Evolutionary conservation across 495 filamentous ascomycete genomes (phyloP).

Genomic region (Lindgomyces ingoldianus): DNA sequence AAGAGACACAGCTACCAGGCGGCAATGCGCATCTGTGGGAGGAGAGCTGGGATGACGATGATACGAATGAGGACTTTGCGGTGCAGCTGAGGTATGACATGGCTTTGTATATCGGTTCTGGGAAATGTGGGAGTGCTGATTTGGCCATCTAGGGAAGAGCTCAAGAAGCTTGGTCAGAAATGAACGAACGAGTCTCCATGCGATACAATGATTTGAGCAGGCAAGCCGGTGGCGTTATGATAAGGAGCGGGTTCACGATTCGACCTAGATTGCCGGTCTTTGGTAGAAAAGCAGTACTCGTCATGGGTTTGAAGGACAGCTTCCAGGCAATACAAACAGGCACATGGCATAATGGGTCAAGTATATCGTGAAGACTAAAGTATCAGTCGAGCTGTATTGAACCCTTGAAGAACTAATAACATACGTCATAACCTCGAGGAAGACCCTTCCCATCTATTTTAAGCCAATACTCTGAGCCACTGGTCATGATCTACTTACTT

Average conservation of each 20-base stretch:
- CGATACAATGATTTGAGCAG: neutral
- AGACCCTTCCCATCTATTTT: conserved; percentile 33
- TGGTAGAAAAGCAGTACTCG: too few species aligned
- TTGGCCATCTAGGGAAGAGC: conserved; percentile 69
- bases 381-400: conserved; percentile 12
- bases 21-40: conserved; percentile 88
- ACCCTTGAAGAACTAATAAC: conserved; percentile 18
- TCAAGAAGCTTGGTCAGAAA: conserved; percentile 85
- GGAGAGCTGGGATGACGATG: conserved; percentile 99
- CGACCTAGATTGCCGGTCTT: too few species aligned
- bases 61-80: conserved; percentile 94
- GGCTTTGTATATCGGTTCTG: conserved; percentile 6
- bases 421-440: conserved; percentile 36
- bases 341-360: neutral
- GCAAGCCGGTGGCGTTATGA: neutral
- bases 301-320: too few species aligned
- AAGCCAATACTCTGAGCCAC: conserved; percentile 10
- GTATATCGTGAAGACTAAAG: neutral
- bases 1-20: conserved; percentile 77
- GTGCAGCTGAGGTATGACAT: conserved; percentile 82
- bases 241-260: too few species aligned
- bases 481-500: conserved; percentile 63
- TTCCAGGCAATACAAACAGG: neutral
- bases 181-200: conserved; percentile 48
- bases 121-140: too few species aligned